Percentiles rank a stretch among this genome's conserved stretches.
Conservation (phyloP, 2,329 filamentous ascomycete species). For the Teratosphaeria nubilosa region DNA sequence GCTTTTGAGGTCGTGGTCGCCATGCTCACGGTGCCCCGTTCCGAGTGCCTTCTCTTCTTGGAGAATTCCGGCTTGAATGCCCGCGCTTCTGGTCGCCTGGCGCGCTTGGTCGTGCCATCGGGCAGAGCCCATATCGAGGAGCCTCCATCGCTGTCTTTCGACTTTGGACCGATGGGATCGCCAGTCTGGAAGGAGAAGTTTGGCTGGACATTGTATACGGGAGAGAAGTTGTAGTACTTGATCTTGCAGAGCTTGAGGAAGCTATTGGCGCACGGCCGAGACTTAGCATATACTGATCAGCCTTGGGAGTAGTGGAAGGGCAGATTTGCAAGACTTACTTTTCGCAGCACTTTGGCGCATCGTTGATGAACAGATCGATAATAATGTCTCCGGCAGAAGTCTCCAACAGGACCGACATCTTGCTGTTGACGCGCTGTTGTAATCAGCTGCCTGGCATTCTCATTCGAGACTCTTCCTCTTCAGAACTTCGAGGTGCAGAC, state of each 20-base stretch:
- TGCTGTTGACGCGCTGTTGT: neutral
- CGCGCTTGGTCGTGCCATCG: slow-evolving; percentile 53
- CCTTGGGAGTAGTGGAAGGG: slow-evolving; percentile 20
- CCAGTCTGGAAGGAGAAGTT: slow-evolving; percentile 95
- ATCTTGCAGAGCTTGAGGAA: slow-evolving; percentile 97
- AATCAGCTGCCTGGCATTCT: neutral
- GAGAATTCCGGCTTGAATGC: slow-evolving; percentile 72
- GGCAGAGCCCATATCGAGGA: slow-evolving; percentile 85
- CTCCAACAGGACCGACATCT: slow-evolving; percentile 88
- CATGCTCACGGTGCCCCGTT: slow-evolving; percentile 93
- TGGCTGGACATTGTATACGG: slow-evolving; percentile 83
- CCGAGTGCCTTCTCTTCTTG: slow-evolving; percentile 76
- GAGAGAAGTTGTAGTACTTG: slow-evolving; percentile 98
- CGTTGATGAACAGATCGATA: slow-evolving; percentile 81
- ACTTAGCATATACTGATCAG: slow-evolving; percentile 49
- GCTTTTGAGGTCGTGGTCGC: slow-evolving; percentile 70
- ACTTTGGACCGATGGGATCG: slow-evolving; percentile 81
- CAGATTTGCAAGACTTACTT: slow-evolving; percentile 58
- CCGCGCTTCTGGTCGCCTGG: slow-evolving; percentile 38
- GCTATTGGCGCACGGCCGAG: slow-evolving; percentile 43
- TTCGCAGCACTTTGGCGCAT: slow-evolving; percentile 84
- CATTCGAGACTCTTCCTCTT: too few relatives aligned
- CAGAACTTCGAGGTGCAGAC: neutral
- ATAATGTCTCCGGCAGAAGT: slow-evolving; percentile 90
- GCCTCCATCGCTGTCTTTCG: slow-evolving; percentile 79